Conservation (phyloP, 192 early-diverging fungal genomes). For the Chytriomyces confervae region DNA sequence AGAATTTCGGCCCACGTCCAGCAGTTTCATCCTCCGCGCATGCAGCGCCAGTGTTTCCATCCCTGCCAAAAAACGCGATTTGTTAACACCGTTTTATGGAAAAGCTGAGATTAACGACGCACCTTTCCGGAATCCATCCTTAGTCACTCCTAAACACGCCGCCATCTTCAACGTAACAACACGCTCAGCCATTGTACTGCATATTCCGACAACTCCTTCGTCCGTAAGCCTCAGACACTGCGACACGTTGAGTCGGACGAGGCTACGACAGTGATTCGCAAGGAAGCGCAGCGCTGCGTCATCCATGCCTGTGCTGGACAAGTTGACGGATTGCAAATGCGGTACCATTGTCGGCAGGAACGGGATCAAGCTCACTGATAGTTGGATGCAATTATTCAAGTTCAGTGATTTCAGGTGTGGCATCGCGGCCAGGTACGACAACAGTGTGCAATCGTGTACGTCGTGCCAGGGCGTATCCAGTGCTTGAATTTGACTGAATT, state of each 20-base stretch:
- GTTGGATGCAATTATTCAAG: background rate
- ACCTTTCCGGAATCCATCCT: slow-evolving; percentile 25
- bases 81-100: background rate
- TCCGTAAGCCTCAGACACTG: slow-evolving; percentile 15
- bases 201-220: slow-evolving; percentile 18
- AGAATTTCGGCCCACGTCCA: slow-evolving; percentile 19
- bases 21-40: background rate
- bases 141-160: slow-evolving; percentile 11
- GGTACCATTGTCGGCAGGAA: slow-evolving; percentile 9
- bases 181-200: background rate
- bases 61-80: background rate
- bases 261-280: background rate
- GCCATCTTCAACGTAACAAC: slow-evolving; percentile 11
- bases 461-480: slow-evolving; percentile 21
- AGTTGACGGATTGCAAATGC: background rate
- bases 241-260: background rate
- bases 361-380: slow-evolving; percentile 24
- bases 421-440: background rate
- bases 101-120: background rate
- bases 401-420: background rate
- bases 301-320: slow-evolving; percentile 22
- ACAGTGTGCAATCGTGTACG: background rate
- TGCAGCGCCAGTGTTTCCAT: background rate
- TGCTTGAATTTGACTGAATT: background rate
- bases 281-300: slow-evolving; percentile 17